Percentiles rank a stretch among this genome's conserved stretches.
Conservation (phyloP, 257 asterid genomes). For the Nicotiana tabacum region DNA sequence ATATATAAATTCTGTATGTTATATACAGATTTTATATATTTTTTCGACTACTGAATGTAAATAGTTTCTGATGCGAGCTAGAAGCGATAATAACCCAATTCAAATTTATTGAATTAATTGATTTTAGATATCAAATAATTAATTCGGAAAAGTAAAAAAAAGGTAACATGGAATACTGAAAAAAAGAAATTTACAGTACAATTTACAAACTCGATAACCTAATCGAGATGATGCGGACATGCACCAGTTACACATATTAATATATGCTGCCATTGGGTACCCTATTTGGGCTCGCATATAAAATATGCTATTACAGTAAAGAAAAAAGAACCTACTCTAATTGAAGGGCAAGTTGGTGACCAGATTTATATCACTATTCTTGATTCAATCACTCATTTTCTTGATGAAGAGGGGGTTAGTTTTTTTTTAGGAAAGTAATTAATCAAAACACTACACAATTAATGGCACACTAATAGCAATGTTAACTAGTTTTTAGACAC, state of each 20-base stretch:
- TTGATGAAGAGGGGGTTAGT: conserved; percentile 9
- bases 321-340: conserved; percentile 7
- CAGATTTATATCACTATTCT: conserved; percentile 18
- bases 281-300: conserved; percentile 15
- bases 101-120: background rate
- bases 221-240: conserved; percentile 36
- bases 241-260: conserved; percentile 17
- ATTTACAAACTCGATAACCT: conserved; percentile 13
- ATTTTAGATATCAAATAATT: background rate
- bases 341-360: conserved; percentile 24
- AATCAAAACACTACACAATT: background rate
- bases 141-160: background rate
- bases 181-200: background rate
- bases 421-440: background rate
- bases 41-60: too few relatives aligned
- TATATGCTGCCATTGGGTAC: conserved; percentile 15
- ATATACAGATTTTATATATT: too few relatives aligned
- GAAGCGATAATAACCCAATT: too few relatives aligned
- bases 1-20: too few relatives aligned
- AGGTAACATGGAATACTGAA: background rate
- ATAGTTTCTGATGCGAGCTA: too few relatives aligned
- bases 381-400: conserved; percentile 2
- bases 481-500: conserved; percentile 28
- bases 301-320: conserved; percentile 17
- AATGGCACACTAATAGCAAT: background rate